phyloP scores from a whole-genome alignment of 2,329 filamentous ascomycete genomes.

The Ceratocystis alfenasii region DNA sequence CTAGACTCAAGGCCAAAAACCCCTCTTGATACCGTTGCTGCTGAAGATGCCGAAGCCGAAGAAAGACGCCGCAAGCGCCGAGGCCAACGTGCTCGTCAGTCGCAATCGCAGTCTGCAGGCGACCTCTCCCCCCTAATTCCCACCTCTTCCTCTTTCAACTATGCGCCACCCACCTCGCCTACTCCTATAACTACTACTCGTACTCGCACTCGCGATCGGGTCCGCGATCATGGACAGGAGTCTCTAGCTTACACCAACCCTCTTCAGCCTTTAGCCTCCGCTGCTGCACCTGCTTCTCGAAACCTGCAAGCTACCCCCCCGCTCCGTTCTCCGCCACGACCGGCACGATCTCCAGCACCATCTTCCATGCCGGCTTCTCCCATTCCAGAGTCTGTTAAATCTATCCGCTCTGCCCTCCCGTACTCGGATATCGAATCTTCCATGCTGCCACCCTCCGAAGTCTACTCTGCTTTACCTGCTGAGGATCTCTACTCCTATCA shows the following conservation, averaged over 20 bases:
- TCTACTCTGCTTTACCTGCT: constrained; percentile 10
- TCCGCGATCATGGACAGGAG: constrained; percentile 19
- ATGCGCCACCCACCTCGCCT: constrained; percentile 15
- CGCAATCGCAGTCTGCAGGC: constrained; percentile 13
- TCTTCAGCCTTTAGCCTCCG: not conserved
- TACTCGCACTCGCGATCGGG: constrained; percentile 18
- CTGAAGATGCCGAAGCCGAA: constrained; percentile 20
- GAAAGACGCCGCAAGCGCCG: constrained; percentile 20
- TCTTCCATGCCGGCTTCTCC: constrained; percentile 11
- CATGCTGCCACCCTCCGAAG: constrained; percentile 16
- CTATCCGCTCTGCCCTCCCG: constrained; percentile 15
- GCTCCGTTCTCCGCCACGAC: not conserved
- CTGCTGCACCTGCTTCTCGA: not conserved
- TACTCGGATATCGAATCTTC: constrained; percentile 11
- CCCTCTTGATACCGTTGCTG: constrained; percentile 9
- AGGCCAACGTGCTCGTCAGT: constrained; percentile 18
- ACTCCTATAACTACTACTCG: constrained; percentile 18
- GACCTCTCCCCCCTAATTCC: constrained; percentile 22
- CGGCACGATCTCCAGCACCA: constrained; percentile 13
- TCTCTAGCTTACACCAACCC: constrained; percentile 11
- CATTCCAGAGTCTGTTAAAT: not conserved
- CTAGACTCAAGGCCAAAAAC: constrained; percentile 14
- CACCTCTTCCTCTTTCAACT: constrained; percentile 14
- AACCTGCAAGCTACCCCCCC: constrained; percentile 1
- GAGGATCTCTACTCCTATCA: constrained; percentile 10